phyloP scores from a whole-genome alignment of 1,284 basidiomycete genomes.

The Lignosus rhinocerotis region DNA sequence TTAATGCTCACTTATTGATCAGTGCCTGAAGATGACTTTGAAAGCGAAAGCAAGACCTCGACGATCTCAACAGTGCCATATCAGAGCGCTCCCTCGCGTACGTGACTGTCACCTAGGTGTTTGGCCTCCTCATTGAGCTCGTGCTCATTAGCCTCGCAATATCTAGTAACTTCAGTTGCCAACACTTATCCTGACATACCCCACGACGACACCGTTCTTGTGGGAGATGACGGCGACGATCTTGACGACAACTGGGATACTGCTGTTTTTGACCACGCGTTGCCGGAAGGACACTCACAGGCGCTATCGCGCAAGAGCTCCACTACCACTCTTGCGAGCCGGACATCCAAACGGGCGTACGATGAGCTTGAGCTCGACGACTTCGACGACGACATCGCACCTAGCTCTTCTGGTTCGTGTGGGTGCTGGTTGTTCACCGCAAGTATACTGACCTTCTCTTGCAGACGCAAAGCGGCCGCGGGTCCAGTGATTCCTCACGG shows the following conservation, averaged over 20 bases:
- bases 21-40: neutral
- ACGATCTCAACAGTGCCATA: neutral
- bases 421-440: neutral
- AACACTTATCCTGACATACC: neutral
- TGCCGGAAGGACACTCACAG: neutral
- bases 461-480: slow-evolving; percentile 17
- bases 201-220: neutral
- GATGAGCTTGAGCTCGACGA: slow-evolving; percentile 48
- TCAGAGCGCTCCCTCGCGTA: neutral
- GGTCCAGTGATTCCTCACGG: slow-evolving; percentile 1
- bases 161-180: neutral
- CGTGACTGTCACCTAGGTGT: neutral
- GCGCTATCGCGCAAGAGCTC: slow-evolving; percentile 20
- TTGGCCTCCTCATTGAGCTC: neutral
- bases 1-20: neutral
- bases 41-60: neutral
- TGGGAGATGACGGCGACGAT: slow-evolving; percentile 9
- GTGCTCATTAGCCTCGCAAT: neutral
- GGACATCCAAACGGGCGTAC: slow-evolving; percentile 47
- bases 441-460: neutral
- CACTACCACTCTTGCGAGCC: slow-evolving; percentile 43
- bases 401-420: slow-evolving; percentile 48
- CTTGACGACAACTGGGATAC: slow-evolving; percentile 17
- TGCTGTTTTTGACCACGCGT: neutral
- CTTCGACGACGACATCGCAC: slow-evolving; percentile 31